A percentile compares a stretch with the other conserved stretches of the same genome.
Conservation (phyloP, 495 filamentous ascomycete species). For the Hypoxylon lenormandii region DNA sequence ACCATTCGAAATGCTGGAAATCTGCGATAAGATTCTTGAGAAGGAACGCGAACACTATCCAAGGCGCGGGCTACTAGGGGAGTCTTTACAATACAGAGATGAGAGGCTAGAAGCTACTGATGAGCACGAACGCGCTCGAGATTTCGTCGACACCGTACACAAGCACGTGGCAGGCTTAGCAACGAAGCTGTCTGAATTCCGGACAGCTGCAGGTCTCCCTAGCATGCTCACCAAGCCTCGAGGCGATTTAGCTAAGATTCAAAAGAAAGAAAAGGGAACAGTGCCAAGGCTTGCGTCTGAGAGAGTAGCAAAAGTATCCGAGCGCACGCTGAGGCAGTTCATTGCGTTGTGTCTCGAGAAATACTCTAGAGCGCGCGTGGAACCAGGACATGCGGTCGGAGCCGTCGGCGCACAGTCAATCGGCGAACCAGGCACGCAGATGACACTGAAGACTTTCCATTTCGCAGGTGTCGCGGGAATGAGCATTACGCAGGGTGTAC, state of each 20-base stretch:
- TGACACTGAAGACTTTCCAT: constrained; percentile 99
- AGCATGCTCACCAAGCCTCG: constrained; percentile 38
- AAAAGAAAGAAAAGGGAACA: constrained; percentile 55
- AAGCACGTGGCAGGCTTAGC: constrained; percentile 70
- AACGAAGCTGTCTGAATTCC: constrained; percentile 62
- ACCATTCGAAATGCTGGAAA: constrained; percentile 76
- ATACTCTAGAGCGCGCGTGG: constrained; percentile 87
- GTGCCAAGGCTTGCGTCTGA: constrained; percentile 61
- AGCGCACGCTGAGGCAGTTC: constrained; percentile 76
- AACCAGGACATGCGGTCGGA: constrained; percentile 96
- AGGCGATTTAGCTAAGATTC: constrained; percentile 49
- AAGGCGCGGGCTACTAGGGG: constrained; percentile 66
- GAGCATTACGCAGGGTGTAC: constrained; percentile 98
- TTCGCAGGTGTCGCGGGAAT: constrained; percentile 99
- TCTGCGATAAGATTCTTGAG: constrained; percentile 73
- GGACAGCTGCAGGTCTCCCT: constrained; percentile 58
- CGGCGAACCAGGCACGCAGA: constrained; percentile 97
- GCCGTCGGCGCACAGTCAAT: constrained; percentile 98
- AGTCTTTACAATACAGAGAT: constrained; percentile 72
- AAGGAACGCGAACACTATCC: constrained; percentile 72
- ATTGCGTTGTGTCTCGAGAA: constrained; percentile 85
- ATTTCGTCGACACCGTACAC: constrained; percentile 81
- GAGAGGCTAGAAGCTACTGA: constrained; percentile 76
- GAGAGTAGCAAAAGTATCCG: constrained; percentile 82
- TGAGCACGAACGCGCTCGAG: constrained; percentile 83